Base-by-base conservation (phyloP, 257 asterid species). In the Nemophila menziesii region DNA sequence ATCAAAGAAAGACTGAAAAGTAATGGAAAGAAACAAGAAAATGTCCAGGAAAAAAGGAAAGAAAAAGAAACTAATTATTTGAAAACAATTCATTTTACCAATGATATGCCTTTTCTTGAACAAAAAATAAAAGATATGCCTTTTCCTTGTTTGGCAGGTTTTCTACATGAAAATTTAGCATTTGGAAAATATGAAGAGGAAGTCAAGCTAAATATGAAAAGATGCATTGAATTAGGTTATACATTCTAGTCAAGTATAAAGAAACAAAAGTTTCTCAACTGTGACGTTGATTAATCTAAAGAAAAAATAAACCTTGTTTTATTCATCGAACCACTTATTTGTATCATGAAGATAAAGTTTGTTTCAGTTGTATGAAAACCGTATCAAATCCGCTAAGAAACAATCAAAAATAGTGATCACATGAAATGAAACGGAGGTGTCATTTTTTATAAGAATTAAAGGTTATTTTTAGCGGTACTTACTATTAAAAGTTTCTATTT, bases 161-260 rank as follows among this genome's bases (percentile, higher is more conserved):
- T 39, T 29, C 5, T 14, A 47, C 6, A 26, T 7, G 46, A 29
- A 22, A 15, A 19, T 51, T 44, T 18, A 38, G 44, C 60, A 45
- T 51, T 50, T 46, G 55, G 37, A 53, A 41, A 39, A 27, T 48
- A 54, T 43, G 54, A 57, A 57, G n/a, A 57, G 49, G 64, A 33
- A 55, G 79, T 64, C 70, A 59, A 65, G 60, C 33, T 29, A 26
- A 54, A 16, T 60, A 43, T 55, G 59, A 58, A 63, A 70, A 55
- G 71, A 49, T 46, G 74, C 52, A 58, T 46, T 26, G 20, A 8
- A 38, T 22, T 11, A 43, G 5, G 18, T 13, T 19, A 24, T 26
- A 8, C 17, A 41, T 61, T 29, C 36, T 29, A 29, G 36, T 7
- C 36, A 29, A 2, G 8, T 29, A 7, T 2, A 29, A 29, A 29